phyloP scores from a whole-genome alignment of 805 yeast genomes.

The Sugiyamaella qingdaonensis region DNA sequence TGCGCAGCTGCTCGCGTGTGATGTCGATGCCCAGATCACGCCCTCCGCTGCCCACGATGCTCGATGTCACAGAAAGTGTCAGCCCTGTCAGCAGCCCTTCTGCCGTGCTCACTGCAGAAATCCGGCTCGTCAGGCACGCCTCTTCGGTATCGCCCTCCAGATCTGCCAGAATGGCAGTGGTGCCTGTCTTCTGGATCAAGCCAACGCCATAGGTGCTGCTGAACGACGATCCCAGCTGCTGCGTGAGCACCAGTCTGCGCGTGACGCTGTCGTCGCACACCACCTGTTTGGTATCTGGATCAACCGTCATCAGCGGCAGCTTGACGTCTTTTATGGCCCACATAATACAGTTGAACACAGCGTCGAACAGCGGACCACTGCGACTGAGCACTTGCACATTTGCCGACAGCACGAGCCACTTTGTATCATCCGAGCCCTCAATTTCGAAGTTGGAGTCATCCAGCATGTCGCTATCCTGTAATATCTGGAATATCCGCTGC shows the following conservation, averaged over 20 bases:
- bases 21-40: slow-evolving; percentile 3
- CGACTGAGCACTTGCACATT: slow-evolving; percentile 73
- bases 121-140: slow-evolving; percentile 48
- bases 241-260: slow-evolving; percentile 39
- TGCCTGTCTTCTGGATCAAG: slow-evolving; percentile 34
- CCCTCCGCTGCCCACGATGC: slow-evolving; percentile 3
- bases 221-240: slow-evolving; percentile 12
- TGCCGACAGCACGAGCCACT: slow-evolving; percentile 59
- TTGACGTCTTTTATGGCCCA: slow-evolving; percentile 55
- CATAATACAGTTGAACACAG: slow-evolving; percentile 65
- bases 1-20: slow-evolving; percentile 8
- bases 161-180: slow-evolving; percentile 58
- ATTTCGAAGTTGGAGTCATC: slow-evolving; percentile 3
- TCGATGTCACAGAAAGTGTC: slow-evolving; percentile 14
- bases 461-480: slow-evolving; percentile 53
- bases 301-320: slow-evolving; percentile 66
- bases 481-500: slow-evolving; percentile 57
- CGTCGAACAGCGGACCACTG: slow-evolving; percentile 76
- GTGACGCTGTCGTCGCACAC: slow-evolving; percentile 49
- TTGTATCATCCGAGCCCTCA: slow-evolving; percentile 6
- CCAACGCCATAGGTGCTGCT: slow-evolving; percentile 51
- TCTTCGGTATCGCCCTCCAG: slow-evolving; percentile 86
- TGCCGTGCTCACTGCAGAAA: slow-evolving; percentile 40
- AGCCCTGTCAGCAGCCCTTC: slow-evolving; percentile 20
- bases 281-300: slow-evolving; percentile 48